Conservation (phyloP, 2,329 filamentous ascomycete genomes). For the Conoideocrella luteorostrata region DNA sequence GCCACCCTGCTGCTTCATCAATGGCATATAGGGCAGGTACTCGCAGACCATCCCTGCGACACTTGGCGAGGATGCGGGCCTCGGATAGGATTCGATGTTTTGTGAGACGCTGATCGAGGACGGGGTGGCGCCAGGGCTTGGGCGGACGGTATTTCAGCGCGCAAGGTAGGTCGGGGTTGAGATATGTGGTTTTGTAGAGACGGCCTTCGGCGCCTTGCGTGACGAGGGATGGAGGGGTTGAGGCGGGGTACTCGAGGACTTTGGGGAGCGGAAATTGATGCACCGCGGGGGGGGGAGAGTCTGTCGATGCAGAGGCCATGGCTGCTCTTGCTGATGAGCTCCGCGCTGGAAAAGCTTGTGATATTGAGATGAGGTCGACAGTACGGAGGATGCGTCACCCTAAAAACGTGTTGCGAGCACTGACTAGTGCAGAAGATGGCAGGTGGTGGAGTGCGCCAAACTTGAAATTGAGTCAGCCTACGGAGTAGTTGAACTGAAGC, state of each 20-base stretch:
- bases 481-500: too few relatives aligned
- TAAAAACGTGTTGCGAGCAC: too few relatives aligned
- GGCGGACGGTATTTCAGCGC: slow-evolving; percentile 87
- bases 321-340: background rate
- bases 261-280: slow-evolving; percentile 49
- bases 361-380: background rate
- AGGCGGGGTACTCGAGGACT: slow-evolving; percentile 57
- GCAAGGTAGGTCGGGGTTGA: slow-evolving; percentile 59
- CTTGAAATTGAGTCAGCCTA: too few relatives aligned
- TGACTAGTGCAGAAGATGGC: too few relatives aligned
- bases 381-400: too few relatives aligned
- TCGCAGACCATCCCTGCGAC: slow-evolving; percentile 67
- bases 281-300: slow-evolving; percentile 12
- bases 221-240: slow-evolving; percentile 60
- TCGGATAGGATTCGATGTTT: slow-evolving; percentile 83
- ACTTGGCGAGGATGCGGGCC: slow-evolving; percentile 75
- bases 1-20: slow-evolving; percentile 60
- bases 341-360: background rate
- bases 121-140: slow-evolving; percentile 88
- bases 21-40: slow-evolving; percentile 76
- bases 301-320: slow-evolving; percentile 5
- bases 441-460: too few relatives aligned
- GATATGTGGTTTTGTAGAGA: slow-evolving; percentile 80
- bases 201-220: slow-evolving; percentile 94
- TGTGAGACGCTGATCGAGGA: slow-evolving; percentile 81